phyloP scores from a whole-genome alignment of 495 filamentous ascomycete genomes.

The Lasiosphaeriaceae sp. region DNA sequence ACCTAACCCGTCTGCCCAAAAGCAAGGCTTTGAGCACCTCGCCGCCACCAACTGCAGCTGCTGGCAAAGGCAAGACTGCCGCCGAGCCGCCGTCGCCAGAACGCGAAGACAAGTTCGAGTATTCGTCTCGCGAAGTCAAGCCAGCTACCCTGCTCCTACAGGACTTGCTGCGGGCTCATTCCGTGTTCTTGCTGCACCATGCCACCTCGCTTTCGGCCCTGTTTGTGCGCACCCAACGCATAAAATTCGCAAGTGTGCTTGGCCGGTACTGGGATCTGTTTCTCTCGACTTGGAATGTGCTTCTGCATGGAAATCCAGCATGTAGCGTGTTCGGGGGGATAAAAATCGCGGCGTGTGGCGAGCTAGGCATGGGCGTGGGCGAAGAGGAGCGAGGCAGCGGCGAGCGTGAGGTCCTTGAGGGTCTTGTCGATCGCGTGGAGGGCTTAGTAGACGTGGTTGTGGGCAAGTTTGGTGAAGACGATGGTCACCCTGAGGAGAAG shows the following conservation, averaged over 20 bases:
- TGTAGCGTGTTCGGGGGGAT: conserved; percentile 75
- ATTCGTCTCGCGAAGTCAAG: conserved; percentile 83
- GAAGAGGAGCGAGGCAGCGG: conserved; percentile 92
- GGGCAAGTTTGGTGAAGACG: conserved; percentile 69
- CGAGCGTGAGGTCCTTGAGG: conserved; percentile 86
- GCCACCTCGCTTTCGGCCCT: conserved; percentile 62
- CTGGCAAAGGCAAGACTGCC: neutral
- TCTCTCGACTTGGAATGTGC: conserved; percentile 78
- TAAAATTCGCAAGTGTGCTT: conserved; percentile 54
- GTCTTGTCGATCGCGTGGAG: conserved; percentile 63
- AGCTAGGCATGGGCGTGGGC: conserved; percentile 88
- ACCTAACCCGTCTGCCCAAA: conserved; percentile 61
- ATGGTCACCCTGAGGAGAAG: conserved; percentile 11
- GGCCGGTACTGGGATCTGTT: conserved; percentile 82
- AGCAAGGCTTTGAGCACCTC: conserved; percentile 28
- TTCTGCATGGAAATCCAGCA: conserved; percentile 84
- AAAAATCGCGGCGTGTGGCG: conserved; percentile 86
- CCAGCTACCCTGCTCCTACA: conserved; percentile 73
- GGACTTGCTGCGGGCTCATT: conserved; percentile 78
- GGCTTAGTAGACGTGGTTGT: conserved; percentile 82
- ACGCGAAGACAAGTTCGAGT: conserved; percentile 53
- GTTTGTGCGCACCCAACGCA: conserved; percentile 50
- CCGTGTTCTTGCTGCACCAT: conserved; percentile 84
- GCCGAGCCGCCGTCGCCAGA: conserved; percentile 3
- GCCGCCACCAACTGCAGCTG: conserved; percentile 2